Evolutionary conservation across 2,329 filamentous ascomycete genomes (phyloP).

Genomic region (Xylaria sp.): DNA sequence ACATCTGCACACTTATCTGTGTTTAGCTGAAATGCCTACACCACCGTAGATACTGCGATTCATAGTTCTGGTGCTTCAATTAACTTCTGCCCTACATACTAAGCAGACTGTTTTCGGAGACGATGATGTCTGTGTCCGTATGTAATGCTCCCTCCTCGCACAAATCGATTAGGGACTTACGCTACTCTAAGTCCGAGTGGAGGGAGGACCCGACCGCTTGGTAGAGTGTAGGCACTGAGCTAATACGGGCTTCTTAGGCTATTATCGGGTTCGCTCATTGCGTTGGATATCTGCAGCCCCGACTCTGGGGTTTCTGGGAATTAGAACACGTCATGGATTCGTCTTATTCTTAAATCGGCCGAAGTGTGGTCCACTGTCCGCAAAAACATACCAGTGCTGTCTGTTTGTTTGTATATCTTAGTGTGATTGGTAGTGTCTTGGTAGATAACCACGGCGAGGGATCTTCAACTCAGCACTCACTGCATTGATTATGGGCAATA

Average conservation of each 20-base stretch:
- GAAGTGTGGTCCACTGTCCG: neutral
- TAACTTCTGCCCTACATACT: neutral
- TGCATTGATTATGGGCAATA: neutral
- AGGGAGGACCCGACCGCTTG: neutral
- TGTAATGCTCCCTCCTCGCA: neutral
- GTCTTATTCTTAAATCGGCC: neutral
- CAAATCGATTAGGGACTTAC: neutral
- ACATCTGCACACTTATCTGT: neutral
- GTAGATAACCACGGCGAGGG: neutral
- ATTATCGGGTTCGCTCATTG: neutral
- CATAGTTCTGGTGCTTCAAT: neutral
- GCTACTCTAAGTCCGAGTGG: neutral
- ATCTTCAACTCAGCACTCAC: neutral
- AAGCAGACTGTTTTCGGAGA: neutral
- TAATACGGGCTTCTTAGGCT: neutral
- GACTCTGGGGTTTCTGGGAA: neutral
- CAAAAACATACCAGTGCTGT: neutral
- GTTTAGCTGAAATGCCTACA: neutral
- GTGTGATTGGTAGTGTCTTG: constrained; percentile 9
- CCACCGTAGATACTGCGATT: neutral
- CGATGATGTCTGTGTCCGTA: neutral
- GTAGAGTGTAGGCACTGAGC: neutral
- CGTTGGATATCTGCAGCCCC: neutral
- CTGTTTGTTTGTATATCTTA: constrained; percentile 1
- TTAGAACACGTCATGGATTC: constrained; percentile 29